phyloP scores from a whole-genome alignment of 108 stramenopile species.

The Nannochloropsis granulata region DNA sequence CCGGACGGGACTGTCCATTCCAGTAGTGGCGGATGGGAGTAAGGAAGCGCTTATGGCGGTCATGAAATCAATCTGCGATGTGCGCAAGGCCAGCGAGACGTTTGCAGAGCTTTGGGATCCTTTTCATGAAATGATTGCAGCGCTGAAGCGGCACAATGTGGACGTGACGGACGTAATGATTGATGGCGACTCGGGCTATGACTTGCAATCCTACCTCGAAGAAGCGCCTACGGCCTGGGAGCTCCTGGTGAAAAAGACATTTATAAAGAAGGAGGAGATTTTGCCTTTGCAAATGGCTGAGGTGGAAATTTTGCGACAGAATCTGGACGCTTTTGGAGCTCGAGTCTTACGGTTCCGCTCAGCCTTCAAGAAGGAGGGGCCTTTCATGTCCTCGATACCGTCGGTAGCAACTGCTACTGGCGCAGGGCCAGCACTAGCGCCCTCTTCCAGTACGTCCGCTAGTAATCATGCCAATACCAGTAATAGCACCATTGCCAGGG shows the following conservation, averaged over 20 bases:
- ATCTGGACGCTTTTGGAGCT: constrained; percentile 49
- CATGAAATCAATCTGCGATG: constrained; percentile 58
- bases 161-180: constrained; percentile 45
- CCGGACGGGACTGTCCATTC: background rate
- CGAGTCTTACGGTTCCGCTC: constrained; percentile 50
- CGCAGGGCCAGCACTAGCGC: background rate
- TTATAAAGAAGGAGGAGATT: constrained; percentile 68
- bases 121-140: constrained; percentile 48
- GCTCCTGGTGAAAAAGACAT: constrained; percentile 58
- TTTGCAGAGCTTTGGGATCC: constrained; percentile 59
- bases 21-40: background rate
- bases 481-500: background rate
- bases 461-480: background rate
- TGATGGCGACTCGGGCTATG: background rate
- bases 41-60: constrained; percentile 44
- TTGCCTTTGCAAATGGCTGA: constrained; percentile 64
- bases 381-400: constrained; percentile 47
- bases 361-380: constrained; percentile 55
- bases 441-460: background rate
- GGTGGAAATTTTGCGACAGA: constrained; percentile 51
- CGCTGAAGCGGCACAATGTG: constrained; percentile 59
- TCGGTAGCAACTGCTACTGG: background rate
- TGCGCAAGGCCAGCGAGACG: constrained; percentile 49
- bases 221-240: constrained; percentile 65
- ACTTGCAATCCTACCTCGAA: constrained; percentile 56